These are phyloP conservation scores for Blastocystis sp. DNA, from an alignment of 352 stramenopile genomes.

Conservation along the genomic window DNA sequence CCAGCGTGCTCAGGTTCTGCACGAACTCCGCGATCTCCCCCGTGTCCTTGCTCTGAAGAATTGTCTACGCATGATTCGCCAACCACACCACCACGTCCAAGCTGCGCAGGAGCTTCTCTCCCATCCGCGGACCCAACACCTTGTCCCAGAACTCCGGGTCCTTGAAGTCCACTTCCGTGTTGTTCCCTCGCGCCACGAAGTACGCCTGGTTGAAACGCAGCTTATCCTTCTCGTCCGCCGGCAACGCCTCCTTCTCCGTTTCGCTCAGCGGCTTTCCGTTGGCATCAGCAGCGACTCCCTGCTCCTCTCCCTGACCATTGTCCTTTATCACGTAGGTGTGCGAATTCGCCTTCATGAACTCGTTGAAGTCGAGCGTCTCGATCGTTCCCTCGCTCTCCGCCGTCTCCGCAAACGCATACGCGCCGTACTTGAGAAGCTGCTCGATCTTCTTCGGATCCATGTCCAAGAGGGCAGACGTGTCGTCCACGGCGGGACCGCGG, in stretches of 20 bases:
- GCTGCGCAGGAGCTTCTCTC: conserved; percentile 74
- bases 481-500: conserved; percentile 34
- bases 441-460: conserved; percentile 90
- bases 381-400: conserved; percentile 67
- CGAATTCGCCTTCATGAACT: conserved; percentile 51
- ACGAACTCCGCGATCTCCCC: conserved; percentile 73
- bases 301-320: not conserved
- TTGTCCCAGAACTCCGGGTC: conserved; percentile 99
- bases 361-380: conserved; percentile 68
- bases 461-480: conserved; percentile 79
- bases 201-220: conserved; percentile 59
- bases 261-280: conserved; percentile 75
- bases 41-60: conserved; percentile 63
- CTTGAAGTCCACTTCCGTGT: conserved; percentile 85
- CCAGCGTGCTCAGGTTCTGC: conserved; percentile 69
- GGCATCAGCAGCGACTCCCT: conserved; percentile 70
- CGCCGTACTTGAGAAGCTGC: conserved; percentile 90
- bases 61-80: conserved; percentile 51
- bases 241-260: not conserved
- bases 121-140: conserved; percentile 70
- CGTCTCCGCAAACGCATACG: conserved; percentile 93
- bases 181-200: conserved; percentile 59
- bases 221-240: conserved; percentile 73
- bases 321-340: conserved; percentile 53
- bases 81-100: conserved; percentile 72